Conservation (phyloP, 2,329 filamentous ascomycete genomes). For the Fusarium vanettenii region DNA sequence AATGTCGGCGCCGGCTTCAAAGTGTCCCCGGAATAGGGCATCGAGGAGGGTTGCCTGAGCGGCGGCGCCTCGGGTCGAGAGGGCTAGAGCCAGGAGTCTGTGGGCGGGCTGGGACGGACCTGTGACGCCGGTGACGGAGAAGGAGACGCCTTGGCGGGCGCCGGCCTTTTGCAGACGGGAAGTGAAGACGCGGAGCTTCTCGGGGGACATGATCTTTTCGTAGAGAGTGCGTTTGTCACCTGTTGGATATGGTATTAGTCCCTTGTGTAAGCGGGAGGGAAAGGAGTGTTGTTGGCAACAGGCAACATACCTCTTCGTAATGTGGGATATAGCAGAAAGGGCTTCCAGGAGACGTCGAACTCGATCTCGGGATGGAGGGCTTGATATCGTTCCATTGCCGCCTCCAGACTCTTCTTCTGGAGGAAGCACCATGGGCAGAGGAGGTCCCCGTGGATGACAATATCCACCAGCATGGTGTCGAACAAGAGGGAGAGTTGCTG, state of each 20-base stretch:
- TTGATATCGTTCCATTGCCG: constrained; percentile 56
- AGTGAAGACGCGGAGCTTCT: constrained; percentile 43
- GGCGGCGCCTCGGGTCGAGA: constrained; percentile 43
- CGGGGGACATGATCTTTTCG: constrained; percentile 44
- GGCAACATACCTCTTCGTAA: constrained; percentile 40
- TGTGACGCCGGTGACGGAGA: constrained; percentile 55
- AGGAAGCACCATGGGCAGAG: constrained; percentile 66
- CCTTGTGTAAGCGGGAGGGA: neutral
- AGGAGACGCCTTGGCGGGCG: constrained; percentile 51
- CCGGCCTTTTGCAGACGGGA: constrained; percentile 49
- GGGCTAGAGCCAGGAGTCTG: constrained; percentile 58
- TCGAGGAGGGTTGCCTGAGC: constrained; percentile 56
- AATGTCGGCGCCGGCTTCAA: constrained; percentile 56
- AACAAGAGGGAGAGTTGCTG: neutral
- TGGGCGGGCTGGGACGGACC: constrained; percentile 60
- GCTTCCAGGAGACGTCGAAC: constrained; percentile 61
- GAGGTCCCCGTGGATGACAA: constrained; percentile 62
- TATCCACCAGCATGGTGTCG: constrained; percentile 38
- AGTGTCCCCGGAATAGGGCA: constrained; percentile 56
- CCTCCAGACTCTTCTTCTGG: constrained; percentile 58
- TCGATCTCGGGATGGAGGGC: constrained; percentile 54
- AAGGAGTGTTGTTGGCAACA: neutral
- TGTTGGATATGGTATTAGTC: constrained; percentile 9
- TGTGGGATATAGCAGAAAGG: constrained; percentile 58
- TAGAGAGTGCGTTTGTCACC: constrained; percentile 54